These are phyloP conservation scores for Globisporangium parvum DNA, from an alignment of 352 stramenopile genomes.

Conservation along the genomic window DNA sequence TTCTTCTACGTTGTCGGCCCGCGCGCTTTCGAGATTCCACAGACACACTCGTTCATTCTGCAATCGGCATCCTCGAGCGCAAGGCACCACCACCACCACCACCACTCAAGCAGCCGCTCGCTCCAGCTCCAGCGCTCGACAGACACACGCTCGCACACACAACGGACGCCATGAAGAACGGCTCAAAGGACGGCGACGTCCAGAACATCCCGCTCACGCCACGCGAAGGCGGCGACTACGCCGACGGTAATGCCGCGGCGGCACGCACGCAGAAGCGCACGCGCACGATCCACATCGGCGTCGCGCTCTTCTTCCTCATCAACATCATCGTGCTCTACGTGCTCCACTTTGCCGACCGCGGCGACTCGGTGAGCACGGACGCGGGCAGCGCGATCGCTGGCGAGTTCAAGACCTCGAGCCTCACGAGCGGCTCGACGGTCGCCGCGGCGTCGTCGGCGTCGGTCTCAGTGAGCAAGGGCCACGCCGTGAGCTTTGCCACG, in stretches of 20 bases:
- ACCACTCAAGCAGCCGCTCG: not conserved
- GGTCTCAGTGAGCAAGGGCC: conserved; percentile 26
- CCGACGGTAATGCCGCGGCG: conserved; percentile 10
- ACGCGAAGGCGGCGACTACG: conserved; percentile 28
- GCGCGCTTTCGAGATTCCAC: no score
- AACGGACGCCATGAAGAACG: conserved; percentile 18
- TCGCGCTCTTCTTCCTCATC: conserved; percentile 56
- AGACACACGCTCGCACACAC: not conserved
- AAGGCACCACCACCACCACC: not conserved
- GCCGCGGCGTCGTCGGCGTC: conserved; percentile 3
- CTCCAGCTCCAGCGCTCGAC: not conserved
- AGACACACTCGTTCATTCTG: no score
- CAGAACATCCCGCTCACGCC: conserved; percentile 49
- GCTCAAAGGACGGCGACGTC: not conserved
- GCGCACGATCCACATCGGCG: conserved; percentile 25
- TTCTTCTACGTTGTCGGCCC: no score
- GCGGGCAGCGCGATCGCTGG: conserved; percentile 21
- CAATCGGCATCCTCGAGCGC: conserved; percentile 13
- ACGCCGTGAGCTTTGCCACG: conserved; percentile 55
- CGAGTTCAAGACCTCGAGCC: conserved; percentile 29
- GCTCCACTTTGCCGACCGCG: conserved; percentile 71
- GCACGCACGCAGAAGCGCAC: conserved; percentile 19
- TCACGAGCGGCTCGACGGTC: conserved; percentile 16
- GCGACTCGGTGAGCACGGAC: conserved; percentile 15
- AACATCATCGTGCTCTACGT: conserved; percentile 84